These are phyloP conservation scores for Spinellus fusiger DNA, from an alignment of 192 early-diverging fungal species.

Conservation along the genomic window DNA sequence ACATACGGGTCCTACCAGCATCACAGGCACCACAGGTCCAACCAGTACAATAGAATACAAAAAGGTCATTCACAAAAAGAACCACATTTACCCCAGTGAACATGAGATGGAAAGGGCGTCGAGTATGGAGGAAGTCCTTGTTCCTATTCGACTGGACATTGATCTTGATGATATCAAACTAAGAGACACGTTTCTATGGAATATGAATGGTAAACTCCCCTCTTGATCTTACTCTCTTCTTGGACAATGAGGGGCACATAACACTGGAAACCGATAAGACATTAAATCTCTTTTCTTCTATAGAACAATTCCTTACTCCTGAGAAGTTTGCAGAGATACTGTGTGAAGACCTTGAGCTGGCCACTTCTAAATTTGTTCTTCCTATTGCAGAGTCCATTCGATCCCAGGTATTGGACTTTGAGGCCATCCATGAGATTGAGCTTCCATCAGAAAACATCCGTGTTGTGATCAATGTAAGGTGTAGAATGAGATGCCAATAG, in stretches of 20 bases:
- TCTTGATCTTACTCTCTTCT: too few relatives aligned
- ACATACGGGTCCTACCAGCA: not conserved
- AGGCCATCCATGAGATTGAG: slow-evolving; percentile 41
- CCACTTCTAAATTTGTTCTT: slow-evolving; percentile 37
- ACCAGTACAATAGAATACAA: slow-evolving; percentile 11
- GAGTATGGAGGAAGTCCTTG: slow-evolving; percentile 65
- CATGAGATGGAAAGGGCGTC: slow-evolving; percentile 48
- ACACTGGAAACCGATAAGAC: not conserved
- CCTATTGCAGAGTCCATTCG: slow-evolving; percentile 54
- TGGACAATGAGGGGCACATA: too few relatives aligned
- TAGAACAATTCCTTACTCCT: slow-evolving; percentile 70
- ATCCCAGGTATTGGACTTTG: slow-evolving; percentile 55
- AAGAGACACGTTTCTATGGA: slow-evolving; percentile 90
- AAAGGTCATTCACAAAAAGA: slow-evolving; percentile 32
- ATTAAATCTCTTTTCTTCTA: not conserved
- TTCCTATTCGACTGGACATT: slow-evolving; percentile 89
- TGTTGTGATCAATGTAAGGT: slow-evolving; percentile 44
- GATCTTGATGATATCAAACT: slow-evolving; percentile 82
- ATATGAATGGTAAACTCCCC: slow-evolving; percentile 76
- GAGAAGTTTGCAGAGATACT: slow-evolving; percentile 82
- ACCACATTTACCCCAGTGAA: slow-evolving; percentile 26
- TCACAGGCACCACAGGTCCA: slow-evolving; percentile 3
- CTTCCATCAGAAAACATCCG: slow-evolving; percentile 37
- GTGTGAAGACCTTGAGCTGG: slow-evolving; percentile 71
- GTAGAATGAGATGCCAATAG: not conserved